phyloP scores from a whole-genome alignment of 768 basidiomycete species.

The Gloeophyllum trabeum region DNA sequence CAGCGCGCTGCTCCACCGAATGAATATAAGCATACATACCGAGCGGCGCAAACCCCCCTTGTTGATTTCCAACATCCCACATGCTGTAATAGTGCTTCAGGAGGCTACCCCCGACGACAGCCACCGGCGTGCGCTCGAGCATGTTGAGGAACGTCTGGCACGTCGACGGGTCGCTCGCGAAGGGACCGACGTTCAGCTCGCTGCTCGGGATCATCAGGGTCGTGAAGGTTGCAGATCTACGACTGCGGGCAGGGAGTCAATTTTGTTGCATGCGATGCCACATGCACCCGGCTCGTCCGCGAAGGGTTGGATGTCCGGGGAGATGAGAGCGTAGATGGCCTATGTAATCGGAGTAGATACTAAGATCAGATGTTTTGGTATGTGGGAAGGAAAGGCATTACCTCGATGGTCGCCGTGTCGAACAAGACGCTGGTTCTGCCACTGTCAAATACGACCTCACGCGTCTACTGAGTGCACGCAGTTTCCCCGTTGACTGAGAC shows the following conservation, averaged over 20 bases:
- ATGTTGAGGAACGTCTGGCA: slow-evolving; percentile 53
- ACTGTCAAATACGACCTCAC: slow-evolving; percentile 43
- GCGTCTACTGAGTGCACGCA: slow-evolving; percentile 25
- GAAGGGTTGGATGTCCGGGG: slow-evolving; percentile 43
- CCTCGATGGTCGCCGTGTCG: slow-evolving; percentile 26
- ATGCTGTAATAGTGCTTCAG: slow-evolving; percentile 52
- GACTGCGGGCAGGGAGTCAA: slow-evolving; percentile 33
- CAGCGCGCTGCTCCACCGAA: no score
- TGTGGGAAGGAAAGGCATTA: no score
- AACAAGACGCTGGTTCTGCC: slow-evolving; percentile 48
- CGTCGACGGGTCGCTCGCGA: slow-evolving; percentile 31
- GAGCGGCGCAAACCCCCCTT: slow-evolving; percentile 42
- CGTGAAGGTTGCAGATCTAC: slow-evolving; percentile 46
- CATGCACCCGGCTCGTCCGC: slow-evolving; percentile 40
- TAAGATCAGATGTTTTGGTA: no score
- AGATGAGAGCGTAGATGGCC: slow-evolving; percentile 46
- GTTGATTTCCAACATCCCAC: slow-evolving; percentile 38
- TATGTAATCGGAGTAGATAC: no score
- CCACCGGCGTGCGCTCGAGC: slow-evolving; percentile 29
- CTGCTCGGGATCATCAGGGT: slow-evolving; percentile 44
- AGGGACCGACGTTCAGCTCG: slow-evolving; percentile 48
- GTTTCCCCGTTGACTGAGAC: slow-evolving; percentile 44
- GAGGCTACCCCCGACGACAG: slow-evolving; percentile 40
- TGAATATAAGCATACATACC: slow-evolving; percentile 13
- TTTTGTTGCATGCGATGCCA: slow-evolving; percentile 38